Base-by-base conservation (phyloP, 1,139 yeast species). In the Geotrichum klebahnii region DNA sequence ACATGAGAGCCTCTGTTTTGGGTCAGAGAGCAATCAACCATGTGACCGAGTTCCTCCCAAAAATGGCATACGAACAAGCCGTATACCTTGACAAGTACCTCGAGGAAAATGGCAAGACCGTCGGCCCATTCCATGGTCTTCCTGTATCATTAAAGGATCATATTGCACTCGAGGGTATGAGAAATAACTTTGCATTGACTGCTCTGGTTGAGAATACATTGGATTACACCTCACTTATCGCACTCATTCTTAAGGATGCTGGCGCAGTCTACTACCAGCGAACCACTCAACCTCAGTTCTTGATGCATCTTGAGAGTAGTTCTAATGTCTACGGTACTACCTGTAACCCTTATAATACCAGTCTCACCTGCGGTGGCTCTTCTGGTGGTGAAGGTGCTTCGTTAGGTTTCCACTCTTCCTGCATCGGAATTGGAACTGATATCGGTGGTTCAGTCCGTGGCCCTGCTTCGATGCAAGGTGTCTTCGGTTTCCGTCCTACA, bases 331-430 rank as follows among this genome's bases (percentile, higher is more conserved):
- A 67, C 57, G 85, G 85, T 0, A 57, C 64, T 28, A 79, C 84
- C 0, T 48, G 54, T 29, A 80, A 79, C 58, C 71, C 81, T 3
- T 61, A 65, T 50, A 78, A 80, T 57, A 66, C 69, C 19, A 58
- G 59, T 0, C 65, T 79, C 29, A 66, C 78, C 1, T 61, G 74
- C 17, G 84, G 84, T 34, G 85, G 85, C 0, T 75, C 81, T 3
- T 74, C 81, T 12, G 83, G 84, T 6, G 86, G 86, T 42, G 85
- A 79, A 61, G 83, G 79, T 12, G 75, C 83, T 0, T 61, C 80
- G n/a, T 61, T 79, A 24, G 81, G 75, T 1, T 62, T 76, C 19
- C 70, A 70, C 40, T 82, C 76, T 4, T 69, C 80, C 0, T 62
- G 72, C 8, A 57, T 79, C 32, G 84, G 84, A 0, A 64, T 80